Percentiles rank a stretch among this genome's conserved stretches.
phyloP scores from a whole-genome alignment of 2,329 filamentous ascomycete genomes.

The Fusarium beomiforme region DNA sequence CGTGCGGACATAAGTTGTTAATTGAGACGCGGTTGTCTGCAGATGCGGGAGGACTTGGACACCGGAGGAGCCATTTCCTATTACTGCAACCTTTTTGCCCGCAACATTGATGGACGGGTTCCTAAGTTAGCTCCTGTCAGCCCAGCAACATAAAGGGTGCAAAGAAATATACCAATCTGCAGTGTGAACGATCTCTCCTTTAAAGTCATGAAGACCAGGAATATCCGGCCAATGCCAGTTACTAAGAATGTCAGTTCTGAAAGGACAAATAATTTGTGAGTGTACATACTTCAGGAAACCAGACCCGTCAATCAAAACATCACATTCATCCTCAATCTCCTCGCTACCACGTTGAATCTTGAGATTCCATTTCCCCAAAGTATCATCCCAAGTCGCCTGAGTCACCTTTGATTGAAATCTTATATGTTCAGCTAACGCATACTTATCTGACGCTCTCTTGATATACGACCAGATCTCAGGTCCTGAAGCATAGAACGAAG shows the following conservation, averaged over 20 bases:
- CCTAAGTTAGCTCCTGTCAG: not conserved
- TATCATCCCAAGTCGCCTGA: not conserved
- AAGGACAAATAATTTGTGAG: too few relatives aligned
- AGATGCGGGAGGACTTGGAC: constrained; percentile 41
- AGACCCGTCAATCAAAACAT: not conserved
- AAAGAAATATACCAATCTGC: constrained; percentile 35
- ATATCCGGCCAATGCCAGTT: constrained; percentile 57
- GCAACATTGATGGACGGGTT: constrained; percentile 48
- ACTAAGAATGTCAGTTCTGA: not conserved
- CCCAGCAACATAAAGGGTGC: fast-evolving
- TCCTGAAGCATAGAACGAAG: not conserved
- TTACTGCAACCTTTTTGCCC: constrained; percentile 58
- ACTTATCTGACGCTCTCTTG: not conserved
- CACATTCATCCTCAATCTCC: not conserved
- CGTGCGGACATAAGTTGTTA: not conserved
- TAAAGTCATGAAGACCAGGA: constrained; percentile 58
- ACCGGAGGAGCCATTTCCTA: constrained; percentile 62
- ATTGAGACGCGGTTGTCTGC: not conserved
- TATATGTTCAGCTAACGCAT: not conserved
- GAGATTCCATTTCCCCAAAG: not conserved
- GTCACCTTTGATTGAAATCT: not conserved
- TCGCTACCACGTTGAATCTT: not conserved
- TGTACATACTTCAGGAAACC: not conserved
- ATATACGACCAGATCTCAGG: not conserved
- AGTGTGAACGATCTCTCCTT: constrained; percentile 61